phyloP scores from a whole-genome alignment of 345 rosid species.

The Excoecaria agallocha region DNA sequence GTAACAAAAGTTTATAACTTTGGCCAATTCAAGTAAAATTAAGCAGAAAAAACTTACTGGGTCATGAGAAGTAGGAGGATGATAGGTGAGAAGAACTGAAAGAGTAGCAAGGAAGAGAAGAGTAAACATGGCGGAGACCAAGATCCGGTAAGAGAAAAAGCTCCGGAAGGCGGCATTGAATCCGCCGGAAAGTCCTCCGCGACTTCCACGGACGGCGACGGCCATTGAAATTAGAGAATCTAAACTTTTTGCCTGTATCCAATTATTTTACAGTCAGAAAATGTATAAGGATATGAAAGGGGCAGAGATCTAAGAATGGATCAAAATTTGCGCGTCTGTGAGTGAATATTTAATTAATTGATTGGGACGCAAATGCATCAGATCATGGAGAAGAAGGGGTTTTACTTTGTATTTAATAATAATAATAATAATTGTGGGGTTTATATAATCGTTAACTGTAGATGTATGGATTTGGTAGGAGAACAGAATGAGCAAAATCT shows the following conservation, averaged over 20 bases:
- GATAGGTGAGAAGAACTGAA: slow-evolving; percentile 66
- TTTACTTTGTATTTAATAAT: neutral
- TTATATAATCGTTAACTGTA: too few species aligned
- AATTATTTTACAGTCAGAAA: neutral
- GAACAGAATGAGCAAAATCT: too few species aligned
- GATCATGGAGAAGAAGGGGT: neutral
- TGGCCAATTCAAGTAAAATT: neutral
- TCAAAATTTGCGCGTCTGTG: slow-evolving; percentile 18
- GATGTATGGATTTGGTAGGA: too few species aligned
- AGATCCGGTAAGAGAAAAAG: slow-evolving; percentile 72
- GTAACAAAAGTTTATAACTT: neutral
- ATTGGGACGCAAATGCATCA: neutral
- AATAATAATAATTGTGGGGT: too few species aligned
- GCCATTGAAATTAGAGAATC: slow-evolving; percentile 47
- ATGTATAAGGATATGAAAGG: neutral
- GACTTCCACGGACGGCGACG: slow-evolving; percentile 70
- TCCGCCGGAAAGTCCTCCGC: slow-evolving; percentile 50
- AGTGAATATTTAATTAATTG: neutral
- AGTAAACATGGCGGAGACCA: slow-evolving; percentile 79
- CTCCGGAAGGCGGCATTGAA: slow-evolving; percentile 44
- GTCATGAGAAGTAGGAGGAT: slow-evolving; percentile 42
- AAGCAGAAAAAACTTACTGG: slow-evolving; percentile 39
- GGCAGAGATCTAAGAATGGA: slow-evolving; percentile 4
- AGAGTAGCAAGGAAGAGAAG: slow-evolving; percentile 74
- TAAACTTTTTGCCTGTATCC: neutral